phyloP scores from a whole-genome alignment of 495 filamentous ascomycete genomes.

The Lophiostoma macrostomum region DNA sequence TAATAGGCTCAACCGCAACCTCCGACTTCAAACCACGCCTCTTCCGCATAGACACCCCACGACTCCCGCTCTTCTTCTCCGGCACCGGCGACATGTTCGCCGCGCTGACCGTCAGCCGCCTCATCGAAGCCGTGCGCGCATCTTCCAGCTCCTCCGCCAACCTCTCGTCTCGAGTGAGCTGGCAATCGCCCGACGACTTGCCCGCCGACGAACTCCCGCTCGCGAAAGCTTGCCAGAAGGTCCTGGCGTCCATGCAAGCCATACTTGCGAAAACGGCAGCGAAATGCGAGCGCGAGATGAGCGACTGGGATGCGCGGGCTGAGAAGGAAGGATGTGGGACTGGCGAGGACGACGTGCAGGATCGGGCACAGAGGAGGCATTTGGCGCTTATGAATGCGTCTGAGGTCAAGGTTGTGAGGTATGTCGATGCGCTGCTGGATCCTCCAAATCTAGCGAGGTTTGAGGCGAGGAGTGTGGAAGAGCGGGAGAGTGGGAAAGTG shows the following conservation, averaged over 20 bases:
- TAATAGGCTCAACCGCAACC: conserved; percentile 71
- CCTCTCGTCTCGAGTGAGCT: conserved; percentile 24
- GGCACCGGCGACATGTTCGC: conserved; percentile 99
- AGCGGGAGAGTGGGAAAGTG: conserved; percentile 23
- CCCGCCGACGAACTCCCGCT: conserved; percentile 68
- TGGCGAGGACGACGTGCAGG: conserved; percentile 41
- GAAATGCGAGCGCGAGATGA: conserved; percentile 58
- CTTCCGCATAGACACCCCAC: conserved; percentile 80
- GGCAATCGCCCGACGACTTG: conserved; percentile 54
- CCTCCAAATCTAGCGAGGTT: conserved; percentile 56
- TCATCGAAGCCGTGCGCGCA: conserved; percentile 70
- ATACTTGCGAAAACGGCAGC: conserved; percentile 74
- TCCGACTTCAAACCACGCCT: conserved; percentile 63
- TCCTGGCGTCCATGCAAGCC: conserved; percentile 88
- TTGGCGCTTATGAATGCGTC: conserved; percentile 70
- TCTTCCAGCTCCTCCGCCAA: conserved; percentile 36
- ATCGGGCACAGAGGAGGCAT: conserved; percentile 61
- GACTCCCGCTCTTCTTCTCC: conserved; percentile 87
- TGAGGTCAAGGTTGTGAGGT: conserved; percentile 75
- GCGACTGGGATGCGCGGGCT: conserved; percentile 30
- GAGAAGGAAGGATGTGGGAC: conserved; percentile 31
- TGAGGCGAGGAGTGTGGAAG: conserved; percentile 51
- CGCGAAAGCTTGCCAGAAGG: conserved; percentile 77
- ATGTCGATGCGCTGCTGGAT: conserved; percentile 60
- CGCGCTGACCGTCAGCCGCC: conserved; percentile 80